A percentile compares a stretch with the other conserved stretches of the same genome.
Conservation (phyloP, 345 rosid species). For the Citrus maxima region DNA sequence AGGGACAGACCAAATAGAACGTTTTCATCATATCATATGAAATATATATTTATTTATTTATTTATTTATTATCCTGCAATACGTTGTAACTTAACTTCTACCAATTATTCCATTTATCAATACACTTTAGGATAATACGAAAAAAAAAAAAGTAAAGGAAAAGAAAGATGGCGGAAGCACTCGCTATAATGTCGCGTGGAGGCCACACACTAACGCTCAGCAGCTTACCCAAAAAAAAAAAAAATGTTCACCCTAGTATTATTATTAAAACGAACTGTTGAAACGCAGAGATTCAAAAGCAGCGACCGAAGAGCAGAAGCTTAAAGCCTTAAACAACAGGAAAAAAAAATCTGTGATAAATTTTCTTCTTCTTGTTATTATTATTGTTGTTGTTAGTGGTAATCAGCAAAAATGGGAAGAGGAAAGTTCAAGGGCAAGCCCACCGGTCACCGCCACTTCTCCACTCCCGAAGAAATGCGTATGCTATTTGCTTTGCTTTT, state of each 20-base stretch:
- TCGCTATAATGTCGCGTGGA: background rate
- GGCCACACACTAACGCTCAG: background rate
- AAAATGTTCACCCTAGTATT: background rate
- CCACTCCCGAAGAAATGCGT: conserved; percentile 67
- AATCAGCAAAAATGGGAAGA: conserved; percentile 43
- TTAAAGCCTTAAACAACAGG: no score
- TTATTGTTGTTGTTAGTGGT: background rate
- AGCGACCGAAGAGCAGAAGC: background rate
- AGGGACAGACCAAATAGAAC: no score
- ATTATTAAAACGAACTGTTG: no score
- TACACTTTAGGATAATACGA: background rate
- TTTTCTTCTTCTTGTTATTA: background rate
- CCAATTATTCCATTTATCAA: background rate
- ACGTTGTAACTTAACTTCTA: no score
- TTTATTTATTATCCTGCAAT: no score
- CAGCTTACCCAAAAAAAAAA: background rate
- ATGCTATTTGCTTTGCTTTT: background rate
- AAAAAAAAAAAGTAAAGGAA: background rate
- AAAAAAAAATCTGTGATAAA: background rate
- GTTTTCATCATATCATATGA: no score
- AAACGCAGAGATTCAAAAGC: background rate
- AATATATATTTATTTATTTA: no score
- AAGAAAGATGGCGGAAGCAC: background rate
- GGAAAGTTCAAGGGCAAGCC: conserved; percentile 81
- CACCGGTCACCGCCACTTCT: conserved; percentile 71